Percentiles rank a stretch among this genome's conserved stretches.
Conservation (phyloP, 306 rosid genomes). For the Gastrolobium bilobum region DNA sequence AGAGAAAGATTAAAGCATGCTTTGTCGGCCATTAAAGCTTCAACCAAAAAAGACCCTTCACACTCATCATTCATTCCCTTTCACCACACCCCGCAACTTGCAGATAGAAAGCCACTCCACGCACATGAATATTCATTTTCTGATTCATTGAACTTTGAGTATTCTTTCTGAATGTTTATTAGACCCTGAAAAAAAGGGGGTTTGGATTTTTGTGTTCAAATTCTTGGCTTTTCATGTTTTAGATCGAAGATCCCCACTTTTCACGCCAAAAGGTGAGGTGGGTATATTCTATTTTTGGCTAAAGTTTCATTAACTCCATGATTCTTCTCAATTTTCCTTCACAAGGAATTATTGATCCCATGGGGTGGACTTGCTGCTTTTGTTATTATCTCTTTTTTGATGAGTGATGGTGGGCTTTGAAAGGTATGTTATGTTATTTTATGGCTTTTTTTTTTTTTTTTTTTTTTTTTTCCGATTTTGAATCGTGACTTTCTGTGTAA, state of each 20-base stretch:
- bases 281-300: constrained; percentile 53
- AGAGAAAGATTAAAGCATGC: constrained; percentile 62
- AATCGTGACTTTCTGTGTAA: not conserved
- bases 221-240: constrained; percentile 46
- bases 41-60: constrained; percentile 49
- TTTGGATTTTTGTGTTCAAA: constrained; percentile 50
- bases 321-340: constrained; percentile 56
- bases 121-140: constrained; percentile 42
- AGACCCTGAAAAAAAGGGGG: constrained; percentile 25
- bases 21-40: constrained; percentile 83
- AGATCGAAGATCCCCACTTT: constrained; percentile 71
- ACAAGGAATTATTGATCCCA: constrained; percentile 52
- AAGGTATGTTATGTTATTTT: constrained; percentile 57
- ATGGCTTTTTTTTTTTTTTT: not conserved
- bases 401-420: constrained; percentile 53
- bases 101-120: constrained; percentile 2
- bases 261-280: constrained; percentile 50
- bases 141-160: constrained; percentile 50
- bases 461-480: not conserved
- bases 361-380: constrained; percentile 65
- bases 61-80: constrained; percentile 36
- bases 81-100: constrained; percentile 19
- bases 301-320: constrained; percentile 54
- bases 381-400: constrained; percentile 56
- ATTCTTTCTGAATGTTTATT: constrained; percentile 13